Evolutionary conservation across 495 filamentous ascomycete species (phyloP), one percentile per base, ranked within the genome.

Genomic region (Lepidopterella palustris): DNA sequence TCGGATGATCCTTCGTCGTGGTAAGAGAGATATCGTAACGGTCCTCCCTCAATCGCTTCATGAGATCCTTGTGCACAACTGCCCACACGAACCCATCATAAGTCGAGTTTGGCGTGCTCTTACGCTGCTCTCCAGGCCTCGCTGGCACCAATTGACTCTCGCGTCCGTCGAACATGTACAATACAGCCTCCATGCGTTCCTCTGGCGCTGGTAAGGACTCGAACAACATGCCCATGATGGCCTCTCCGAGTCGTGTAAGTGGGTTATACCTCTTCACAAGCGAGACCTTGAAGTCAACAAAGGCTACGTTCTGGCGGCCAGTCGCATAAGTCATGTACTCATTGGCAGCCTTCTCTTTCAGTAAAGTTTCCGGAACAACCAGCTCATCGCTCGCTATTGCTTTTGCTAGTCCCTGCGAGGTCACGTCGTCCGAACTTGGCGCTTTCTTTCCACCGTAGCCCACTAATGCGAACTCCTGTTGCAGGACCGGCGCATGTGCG

Each of bases 61-160:
- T 97, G 71, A 80, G 72, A 68, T 89, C 87, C 81, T 98, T 98
- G 80, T 97, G 89, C 39, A 97, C 92, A 64, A 98, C 73, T 28
- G 91, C 95, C 82, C 84, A 97, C 61, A 98, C 91, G 64, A 97
- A 98, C 32, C 83, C 86, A 72, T 97, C 95, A 67, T 86, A 96
- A 18, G 76, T 72, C 62, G 87, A 91, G 78, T 90, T 92, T 62
- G 77, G 78, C 40, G 84, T 81, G 64, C 77, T 80, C 62, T 68
- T 72, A 57, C 76, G 71, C 32, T 80, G 64, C 63, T 84, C 84
- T 45, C 78, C 76, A 31, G 62, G 58, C 31, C 65, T 63, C 24
- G 83, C 71, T 20, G 87, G 87, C 29, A 92, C 83, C 45, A 88
- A 77, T 55, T 86, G 79, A 58, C 80, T 82, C 79, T 98, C 93